Percentiles rank a stretch among this genome's conserved stretches.
Evolutionary conservation across 2,329 filamentous ascomycete species (phyloP).

Genomic region (Venturia nashicola): DNA sequence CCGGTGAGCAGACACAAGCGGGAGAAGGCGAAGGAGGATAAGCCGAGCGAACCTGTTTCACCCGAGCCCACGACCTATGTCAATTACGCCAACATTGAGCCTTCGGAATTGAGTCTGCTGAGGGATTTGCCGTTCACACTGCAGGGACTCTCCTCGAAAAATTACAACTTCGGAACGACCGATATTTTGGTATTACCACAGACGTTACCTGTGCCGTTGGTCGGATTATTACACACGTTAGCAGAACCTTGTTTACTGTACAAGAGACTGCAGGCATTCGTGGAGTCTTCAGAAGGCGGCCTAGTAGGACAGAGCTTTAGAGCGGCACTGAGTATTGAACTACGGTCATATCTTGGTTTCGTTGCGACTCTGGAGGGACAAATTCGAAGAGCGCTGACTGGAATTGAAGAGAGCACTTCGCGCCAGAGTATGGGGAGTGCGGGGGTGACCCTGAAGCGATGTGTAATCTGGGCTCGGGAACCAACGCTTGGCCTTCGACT

Average conservation of each 20-base stretch:
- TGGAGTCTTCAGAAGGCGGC: constrained; percentile 62
- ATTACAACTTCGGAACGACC: constrained; percentile 61
- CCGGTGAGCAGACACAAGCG: neutral
- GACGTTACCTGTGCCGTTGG: constrained; percentile 68
- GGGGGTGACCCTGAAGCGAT: constrained; percentile 87
- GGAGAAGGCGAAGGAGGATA: constrained; percentile 8
- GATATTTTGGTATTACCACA: constrained; percentile 63
- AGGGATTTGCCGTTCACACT: constrained; percentile 80
- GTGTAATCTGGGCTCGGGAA: constrained; percentile 93
- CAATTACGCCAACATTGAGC: constrained; percentile 14
- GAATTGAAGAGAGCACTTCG: constrained; percentile 56
- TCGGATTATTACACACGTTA: constrained; percentile 77
- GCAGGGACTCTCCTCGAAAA: constrained; percentile 80
- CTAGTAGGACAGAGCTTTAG: constrained; percentile 86
- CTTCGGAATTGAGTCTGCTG: constrained; percentile 34
- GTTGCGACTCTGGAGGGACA: constrained; percentile 89
- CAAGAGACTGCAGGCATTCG: constrained; percentile 65
- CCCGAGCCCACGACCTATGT: neutral
- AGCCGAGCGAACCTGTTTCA: constrained; percentile 6
- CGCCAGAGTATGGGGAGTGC: constrained; percentile 66
- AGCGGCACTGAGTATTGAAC: constrained; percentile 71
- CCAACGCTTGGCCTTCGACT: constrained; percentile 89
- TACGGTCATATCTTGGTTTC: constrained; percentile 79
- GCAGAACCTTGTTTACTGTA: constrained; percentile 94
- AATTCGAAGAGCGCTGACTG: constrained; percentile 68